Evolutionary conservation across 805 yeast species (phyloP), one percentile per base, ranked within the genome.

Genomic region (Hanseniaspora hatyaiensis): DNA sequence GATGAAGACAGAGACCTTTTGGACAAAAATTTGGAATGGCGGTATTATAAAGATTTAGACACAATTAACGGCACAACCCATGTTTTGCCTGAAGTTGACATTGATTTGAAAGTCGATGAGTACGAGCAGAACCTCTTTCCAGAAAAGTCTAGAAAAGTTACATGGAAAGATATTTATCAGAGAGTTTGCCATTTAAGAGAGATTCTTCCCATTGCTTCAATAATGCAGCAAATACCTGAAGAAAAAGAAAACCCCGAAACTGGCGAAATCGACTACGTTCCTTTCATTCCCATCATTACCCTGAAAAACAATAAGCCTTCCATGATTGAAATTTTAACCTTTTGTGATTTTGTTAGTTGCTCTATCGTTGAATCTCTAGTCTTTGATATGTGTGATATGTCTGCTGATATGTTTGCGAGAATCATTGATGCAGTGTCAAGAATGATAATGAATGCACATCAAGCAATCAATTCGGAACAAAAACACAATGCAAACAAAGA

Each of bases 151-250:
- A 33, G 49, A 30, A 45, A 19, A 3, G 42, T 30, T 8, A 12
- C 49, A 30, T 23, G 47, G 37, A 40, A 28, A 30, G 55, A 47
- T 9, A 53, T 49, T 8, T 54, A 49, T 15, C 53, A 96, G 0
- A 70, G 96, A 54, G 88, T 96, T 61, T 88, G 96, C 57, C 96
- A 88, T 62, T 65, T 88, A 52, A 70, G 96, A 48, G 96, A 88
- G 58, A 88, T 88, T 44, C 63, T 88, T 51, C 96, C 97, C 0
- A 86, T 88, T 47, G 92, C 95, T 1, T 94, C 95, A 1, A 85
- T 88, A 5, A 59, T 84, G 57, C 82, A 81, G 57, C 95, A 85
- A 60, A 71, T 88, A 52, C 78, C 78, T 57, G 57, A 65, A 8
- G 92, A 88, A 1, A 75, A 88, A 1, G 72, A 77, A 44, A 82